Evolutionary conservation across 768 basidiomycete genomes (phyloP).

Genomic region (Clitopilus passeckerianus): DNA sequence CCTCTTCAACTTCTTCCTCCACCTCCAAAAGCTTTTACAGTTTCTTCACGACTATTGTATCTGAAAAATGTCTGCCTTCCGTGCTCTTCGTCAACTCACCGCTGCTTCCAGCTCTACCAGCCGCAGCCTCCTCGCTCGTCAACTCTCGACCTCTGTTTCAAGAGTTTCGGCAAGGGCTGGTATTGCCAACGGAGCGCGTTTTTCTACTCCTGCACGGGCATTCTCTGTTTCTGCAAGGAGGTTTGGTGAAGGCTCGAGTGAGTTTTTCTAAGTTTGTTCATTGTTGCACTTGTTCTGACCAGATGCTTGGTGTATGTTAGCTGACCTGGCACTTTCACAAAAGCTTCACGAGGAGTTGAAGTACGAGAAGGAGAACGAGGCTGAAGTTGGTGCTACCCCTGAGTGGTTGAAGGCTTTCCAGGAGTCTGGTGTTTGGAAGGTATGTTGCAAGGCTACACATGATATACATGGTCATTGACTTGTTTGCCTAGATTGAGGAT

Average conservation of each 20-base stretch:
- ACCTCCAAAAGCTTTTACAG: background rate
- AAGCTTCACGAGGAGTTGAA: constrained; percentile 80
- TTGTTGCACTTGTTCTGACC: background rate
- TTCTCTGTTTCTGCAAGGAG: constrained; percentile 42
- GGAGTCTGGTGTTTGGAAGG: constrained; percentile 73
- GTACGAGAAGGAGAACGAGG: constrained; percentile 69
- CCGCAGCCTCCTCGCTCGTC: constrained; percentile 16
- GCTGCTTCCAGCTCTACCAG: constrained; percentile 35
- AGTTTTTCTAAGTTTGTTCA: constrained; percentile 16
- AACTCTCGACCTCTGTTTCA: constrained; percentile 24
- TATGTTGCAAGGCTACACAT: too few species aligned
- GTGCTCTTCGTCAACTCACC: constrained; percentile 54
- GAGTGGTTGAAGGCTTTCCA: constrained; percentile 79
- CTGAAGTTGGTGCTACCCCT: constrained; percentile 36
- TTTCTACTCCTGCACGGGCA: constrained; percentile 21
- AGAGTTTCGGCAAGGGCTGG: constrained; percentile 18
- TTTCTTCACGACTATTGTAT: constrained; percentile 5
- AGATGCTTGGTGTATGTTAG: constrained; percentile 25
- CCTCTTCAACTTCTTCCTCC: background rate
- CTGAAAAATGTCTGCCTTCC: constrained; percentile 54
- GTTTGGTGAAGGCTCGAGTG: constrained; percentile 42
- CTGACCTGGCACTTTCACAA: constrained; percentile 68
- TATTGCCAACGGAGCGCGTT: constrained; percentile 4
- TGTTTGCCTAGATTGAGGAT: constrained; percentile 57
- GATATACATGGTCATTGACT: too few species aligned